Evolutionary conservation across 2,329 filamentous ascomycete genomes (phyloP).

Genomic region (Penicillium sp.): DNA sequence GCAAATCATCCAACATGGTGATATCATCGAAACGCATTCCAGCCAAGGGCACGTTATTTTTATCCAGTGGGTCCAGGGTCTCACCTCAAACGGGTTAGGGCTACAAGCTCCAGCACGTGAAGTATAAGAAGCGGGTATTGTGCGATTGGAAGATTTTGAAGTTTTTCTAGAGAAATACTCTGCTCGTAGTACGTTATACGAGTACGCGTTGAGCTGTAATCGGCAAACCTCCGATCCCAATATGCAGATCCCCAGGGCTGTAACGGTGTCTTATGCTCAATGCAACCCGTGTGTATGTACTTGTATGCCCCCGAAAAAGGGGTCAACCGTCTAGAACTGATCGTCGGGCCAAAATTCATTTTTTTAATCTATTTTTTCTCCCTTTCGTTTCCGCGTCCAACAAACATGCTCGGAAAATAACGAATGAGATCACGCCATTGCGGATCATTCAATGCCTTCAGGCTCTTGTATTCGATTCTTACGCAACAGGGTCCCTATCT

Average conservation of each 20-base stretch:
- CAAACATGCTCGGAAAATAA: neutral
- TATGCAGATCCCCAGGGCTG: conserved; percentile 3
- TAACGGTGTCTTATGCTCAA: neutral
- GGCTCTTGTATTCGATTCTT: neutral
- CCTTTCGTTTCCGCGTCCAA: neutral
- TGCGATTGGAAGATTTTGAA: too few species aligned
- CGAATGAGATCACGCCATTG: conserved; percentile 2
- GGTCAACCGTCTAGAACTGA: neutral
- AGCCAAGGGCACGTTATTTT: neutral
- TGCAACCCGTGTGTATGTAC: neutral
- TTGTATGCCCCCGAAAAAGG: neutral
- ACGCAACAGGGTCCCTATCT: neutral
- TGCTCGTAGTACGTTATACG: neutral
- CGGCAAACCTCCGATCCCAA: conserved; percentile 1
- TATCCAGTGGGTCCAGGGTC: conserved; percentile 24
- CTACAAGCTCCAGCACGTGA: neutral
- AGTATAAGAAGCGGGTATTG: neutral
- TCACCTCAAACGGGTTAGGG: conserved; percentile 11
- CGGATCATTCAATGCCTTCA: neutral
- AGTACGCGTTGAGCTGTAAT: neutral
- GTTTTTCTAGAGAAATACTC: too few species aligned
- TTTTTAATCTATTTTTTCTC: neutral
- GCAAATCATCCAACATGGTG: neutral
- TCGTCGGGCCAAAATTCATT: neutral
- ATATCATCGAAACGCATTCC: neutral